A percentile compares a stretch with the other conserved stretches of the same genome.
These are phyloP conservation scores for Dothiorella sarmentorum DNA, from an alignment of 2,329 filamentous ascomycete species.

Conservation along the genomic window DNA sequence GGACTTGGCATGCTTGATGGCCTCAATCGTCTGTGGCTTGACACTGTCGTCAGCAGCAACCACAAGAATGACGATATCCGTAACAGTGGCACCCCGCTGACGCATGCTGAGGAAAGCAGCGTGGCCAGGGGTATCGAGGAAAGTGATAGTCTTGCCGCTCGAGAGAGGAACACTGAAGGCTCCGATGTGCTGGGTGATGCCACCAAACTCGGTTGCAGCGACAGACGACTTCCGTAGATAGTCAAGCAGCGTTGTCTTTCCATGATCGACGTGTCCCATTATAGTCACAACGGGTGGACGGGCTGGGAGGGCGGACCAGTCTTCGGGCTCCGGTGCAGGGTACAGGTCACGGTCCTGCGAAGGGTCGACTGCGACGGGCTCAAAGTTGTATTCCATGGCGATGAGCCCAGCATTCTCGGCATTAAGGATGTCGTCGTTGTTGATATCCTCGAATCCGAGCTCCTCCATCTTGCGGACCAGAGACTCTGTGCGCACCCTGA, in stretches of 20 bases:
- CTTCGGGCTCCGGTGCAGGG: slow-evolving; percentile 58
- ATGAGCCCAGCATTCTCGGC: slow-evolving; percentile 87
- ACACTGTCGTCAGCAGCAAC: slow-evolving; percentile 97
- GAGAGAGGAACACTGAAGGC: slow-evolving; percentile 87
- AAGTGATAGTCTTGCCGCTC: slow-evolving; percentile 86
- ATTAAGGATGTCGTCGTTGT: slow-evolving; percentile 80
- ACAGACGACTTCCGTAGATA: slow-evolving; percentile 91
- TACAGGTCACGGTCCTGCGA: slow-evolving; percentile 68
- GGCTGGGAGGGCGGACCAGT: slow-evolving; percentile 63
- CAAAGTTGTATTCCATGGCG: slow-evolving; percentile 87
- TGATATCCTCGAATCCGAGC: slow-evolving; percentile 84
- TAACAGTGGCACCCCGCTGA: slow-evolving; percentile 90
- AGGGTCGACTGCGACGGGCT: slow-evolving; percentile 68
- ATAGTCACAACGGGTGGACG: slow-evolving; percentile 95
- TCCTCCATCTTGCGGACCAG: slow-evolving; percentile 76
- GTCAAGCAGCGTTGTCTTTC: slow-evolving; percentile 94
- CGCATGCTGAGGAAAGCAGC: slow-evolving; percentile 95
- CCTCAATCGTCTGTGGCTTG: slow-evolving; percentile 94
- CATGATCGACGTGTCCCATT: slow-evolving; percentile 98
- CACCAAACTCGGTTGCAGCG: slow-evolving; percentile 86
- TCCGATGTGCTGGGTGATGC: slow-evolving; percentile 97
- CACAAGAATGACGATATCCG: slow-evolving; percentile 92
- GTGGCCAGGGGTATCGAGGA: slow-evolving; percentile 94
- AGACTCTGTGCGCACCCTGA: slow-evolving; percentile 66
- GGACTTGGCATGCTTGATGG: slow-evolving; percentile 84